Evolutionary conservation across 164 flowering plant species (phyloP), one percentile per base, ranked within the genome.

Genomic region (Protea cynaroides): DNA sequence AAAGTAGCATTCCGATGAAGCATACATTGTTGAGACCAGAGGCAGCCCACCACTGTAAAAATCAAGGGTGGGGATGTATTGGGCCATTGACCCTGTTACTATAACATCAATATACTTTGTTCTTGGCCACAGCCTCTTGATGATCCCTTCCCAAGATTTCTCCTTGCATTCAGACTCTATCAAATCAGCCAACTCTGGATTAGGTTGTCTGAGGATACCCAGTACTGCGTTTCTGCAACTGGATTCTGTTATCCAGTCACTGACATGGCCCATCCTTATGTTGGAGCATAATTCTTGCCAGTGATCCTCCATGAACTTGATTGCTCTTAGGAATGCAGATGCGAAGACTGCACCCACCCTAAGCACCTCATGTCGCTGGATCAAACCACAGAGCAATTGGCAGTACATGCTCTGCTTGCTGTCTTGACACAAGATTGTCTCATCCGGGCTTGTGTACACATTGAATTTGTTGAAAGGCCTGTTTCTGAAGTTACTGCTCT

Each of bases 341-440:
- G 87, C 83, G 40, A 83, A 80, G 9, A 80, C 79, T 0, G 87
- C 83, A 15, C 87, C 87, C 6, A 83, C 83, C 0, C 83, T 71
- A 52, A 83, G 73, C 25, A 81, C 87, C 29, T 78, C 75, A 0
- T 54, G 25, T 73, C 64, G 46, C 56, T 74, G 82, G 49, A 40
- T 58, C 17, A 83, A 79, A 8, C 87, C 87, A 63, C 85, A 83
- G 37, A 83, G 82, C 47, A 83, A 25, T 47, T 83, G 87, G 25
- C 81, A 65, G 71, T 81, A 83, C 87, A 81, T 81, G 70, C 81
- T 76, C 38, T 79, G 84, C 69, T 60, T 73, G 37, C 77, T 67
- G 58, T 81, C 82, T 0, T 66, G 34, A 46, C 82, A 81, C 19
- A 81, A 77, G 54, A 81, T 75, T 62, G 84, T 58, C 24, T 70